A percentile compares a stretch with the other conserved stretches of the same genome.
Evolutionary conservation across 2,329 filamentous ascomycete species (phyloP).

Genomic region (Ophiostoma ips): DNA sequence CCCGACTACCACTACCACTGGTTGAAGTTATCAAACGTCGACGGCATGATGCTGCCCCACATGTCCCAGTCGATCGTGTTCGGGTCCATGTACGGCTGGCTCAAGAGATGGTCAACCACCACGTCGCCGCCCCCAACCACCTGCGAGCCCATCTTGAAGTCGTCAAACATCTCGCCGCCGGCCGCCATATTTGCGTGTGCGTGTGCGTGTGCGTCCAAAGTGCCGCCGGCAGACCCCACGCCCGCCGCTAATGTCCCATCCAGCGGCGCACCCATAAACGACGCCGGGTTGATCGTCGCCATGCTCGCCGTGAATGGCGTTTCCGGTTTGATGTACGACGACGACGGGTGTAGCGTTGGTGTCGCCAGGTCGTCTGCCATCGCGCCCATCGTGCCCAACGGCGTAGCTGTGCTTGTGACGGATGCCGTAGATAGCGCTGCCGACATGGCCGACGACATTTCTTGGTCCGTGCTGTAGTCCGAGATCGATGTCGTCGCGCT

Average conservation of each 20-base stretch:
- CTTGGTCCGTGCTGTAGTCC: not conserved
- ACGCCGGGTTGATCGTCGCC: not conserved
- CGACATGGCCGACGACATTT: not conserved
- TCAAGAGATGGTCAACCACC: slow-evolving; percentile 29
- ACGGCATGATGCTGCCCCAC: slow-evolving; percentile 20
- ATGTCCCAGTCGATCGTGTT: slow-evolving; percentile 33
- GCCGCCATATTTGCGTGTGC: not conserved
- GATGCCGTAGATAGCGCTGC: not conserved
- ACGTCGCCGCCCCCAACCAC: not conserved
- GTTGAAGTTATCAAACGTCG: slow-evolving; percentile 15
- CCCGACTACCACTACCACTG: no score
- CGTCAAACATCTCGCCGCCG: not conserved
- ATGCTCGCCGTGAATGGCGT: not conserved
- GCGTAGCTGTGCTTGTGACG: not conserved
- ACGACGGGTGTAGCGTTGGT: not conserved
- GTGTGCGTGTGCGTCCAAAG: no score
- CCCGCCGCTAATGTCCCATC: no score
- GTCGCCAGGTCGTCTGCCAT: not conserved
- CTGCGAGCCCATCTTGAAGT: not conserved
- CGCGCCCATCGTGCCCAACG: not conserved
- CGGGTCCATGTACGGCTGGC: slow-evolving; percentile 28
- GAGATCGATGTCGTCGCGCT: not conserved
- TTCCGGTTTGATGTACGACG: not conserved
- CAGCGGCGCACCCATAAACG: not conserved
- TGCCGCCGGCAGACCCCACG: no score